Evolutionary conservation across 495 filamentous ascomycete species (phyloP).

Genomic region (Neurospora pannonica): DNA sequence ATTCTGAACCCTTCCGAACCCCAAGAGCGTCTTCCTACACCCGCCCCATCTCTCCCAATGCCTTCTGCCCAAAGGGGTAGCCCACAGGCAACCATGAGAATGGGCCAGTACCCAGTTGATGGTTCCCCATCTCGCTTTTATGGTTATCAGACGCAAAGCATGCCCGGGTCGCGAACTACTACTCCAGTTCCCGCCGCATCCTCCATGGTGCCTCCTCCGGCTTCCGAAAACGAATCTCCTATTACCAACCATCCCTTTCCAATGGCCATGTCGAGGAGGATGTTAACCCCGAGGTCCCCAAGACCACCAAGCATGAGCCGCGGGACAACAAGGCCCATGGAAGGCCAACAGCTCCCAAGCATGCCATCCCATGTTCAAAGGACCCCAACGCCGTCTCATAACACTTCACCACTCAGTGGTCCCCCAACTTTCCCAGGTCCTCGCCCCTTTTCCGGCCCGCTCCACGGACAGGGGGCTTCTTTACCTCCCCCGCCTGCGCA

Average conservation of each 20-base stretch:
- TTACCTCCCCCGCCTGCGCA: slow-evolving; percentile 21
- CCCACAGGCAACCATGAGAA: slow-evolving; percentile 15
- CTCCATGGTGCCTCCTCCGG: slow-evolving; percentile 17
- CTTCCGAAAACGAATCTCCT: slow-evolving; percentile 29
- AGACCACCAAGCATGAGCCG: slow-evolving; percentile 36
- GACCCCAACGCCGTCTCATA: slow-evolving; percentile 12
- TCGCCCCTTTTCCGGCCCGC: slow-evolving; percentile 20
- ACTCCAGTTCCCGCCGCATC: slow-evolving; percentile 10
- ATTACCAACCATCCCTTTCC: slow-evolving; percentile 30
- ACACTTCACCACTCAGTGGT: slow-evolving; percentile 21
- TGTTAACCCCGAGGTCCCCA: slow-evolving; percentile 60
- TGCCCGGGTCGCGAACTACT: slow-evolving; percentile 4
- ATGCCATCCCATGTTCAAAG: slow-evolving; percentile 27
- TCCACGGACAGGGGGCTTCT: slow-evolving; percentile 16
- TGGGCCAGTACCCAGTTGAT: slow-evolving; percentile 16
- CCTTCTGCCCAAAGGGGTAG: slow-evolving; percentile 1
- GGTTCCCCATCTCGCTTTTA: slow-evolving; percentile 25
- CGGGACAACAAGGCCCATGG: slow-evolving; percentile 35
- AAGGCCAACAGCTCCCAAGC: slow-evolving; percentile 33
- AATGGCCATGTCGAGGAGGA: slow-evolving; percentile 33
- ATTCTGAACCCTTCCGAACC: slow-evolving; percentile 41
- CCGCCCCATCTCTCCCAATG: slow-evolving; percentile 11
- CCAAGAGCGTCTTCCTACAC: slow-evolving; percentile 10
- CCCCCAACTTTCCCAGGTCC: slow-evolving; percentile 23
- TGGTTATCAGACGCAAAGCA: slow-evolving; percentile 18